Evolutionary conservation across 2,329 filamentous ascomycete genomes (phyloP).

Genomic region (Verticillium klebahnii): DNA sequence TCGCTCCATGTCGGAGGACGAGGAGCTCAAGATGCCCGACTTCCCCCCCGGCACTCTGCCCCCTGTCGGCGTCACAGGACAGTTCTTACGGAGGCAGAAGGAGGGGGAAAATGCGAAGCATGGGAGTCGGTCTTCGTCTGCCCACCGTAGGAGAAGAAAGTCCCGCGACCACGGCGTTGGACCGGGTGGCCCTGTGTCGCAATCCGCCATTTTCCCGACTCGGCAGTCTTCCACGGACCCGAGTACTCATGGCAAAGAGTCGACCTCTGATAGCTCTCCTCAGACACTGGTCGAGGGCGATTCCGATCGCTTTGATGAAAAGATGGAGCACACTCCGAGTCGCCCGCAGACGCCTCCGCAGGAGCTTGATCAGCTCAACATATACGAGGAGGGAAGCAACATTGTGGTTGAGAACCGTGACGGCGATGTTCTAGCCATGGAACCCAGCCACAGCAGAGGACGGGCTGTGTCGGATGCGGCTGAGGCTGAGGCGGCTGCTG

Average conservation of each 20-base stretch:
- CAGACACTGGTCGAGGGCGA: slow-evolving; percentile 7
- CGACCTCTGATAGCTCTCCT: slow-evolving; percentile 1
- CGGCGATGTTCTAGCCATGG: slow-evolving; percentile 75
- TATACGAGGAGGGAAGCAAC: slow-evolving; percentile 76
- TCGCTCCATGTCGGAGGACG: slow-evolving; percentile 72
- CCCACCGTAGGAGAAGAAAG: slow-evolving; percentile 59
- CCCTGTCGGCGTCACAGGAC: slow-evolving; percentile 65
- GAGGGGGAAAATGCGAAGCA: slow-evolving; percentile 62
- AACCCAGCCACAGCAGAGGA: slow-evolving; percentile 24
- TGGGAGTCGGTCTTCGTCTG: slow-evolving; percentile 44
- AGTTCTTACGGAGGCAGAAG: slow-evolving; percentile 77
- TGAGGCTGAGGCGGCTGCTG: background rate
- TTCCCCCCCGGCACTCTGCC: slow-evolving; percentile 68
- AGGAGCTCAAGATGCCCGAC: slow-evolving; percentile 55
- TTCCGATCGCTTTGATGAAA: slow-evolving; percentile 8
- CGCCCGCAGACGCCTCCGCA: slow-evolving; percentile 18
- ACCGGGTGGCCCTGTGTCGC: slow-evolving; percentile 80
- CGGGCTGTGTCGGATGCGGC: background rate
- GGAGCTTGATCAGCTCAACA: slow-evolving; percentile 45
- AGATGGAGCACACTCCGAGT: slow-evolving; percentile 5
- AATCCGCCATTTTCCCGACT: slow-evolving; percentile 77
- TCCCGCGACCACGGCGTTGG: slow-evolving; percentile 68
- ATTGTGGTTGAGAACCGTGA: slow-evolving; percentile 81
- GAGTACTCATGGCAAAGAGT: slow-evolving; percentile 9
- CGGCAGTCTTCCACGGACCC: slow-evolving; percentile 26